These are phyloP conservation scores for Ceratocystis alfenasii DNA, from an alignment of 2,329 filamentous ascomycete species.

Conservation along the genomic window DNA sequence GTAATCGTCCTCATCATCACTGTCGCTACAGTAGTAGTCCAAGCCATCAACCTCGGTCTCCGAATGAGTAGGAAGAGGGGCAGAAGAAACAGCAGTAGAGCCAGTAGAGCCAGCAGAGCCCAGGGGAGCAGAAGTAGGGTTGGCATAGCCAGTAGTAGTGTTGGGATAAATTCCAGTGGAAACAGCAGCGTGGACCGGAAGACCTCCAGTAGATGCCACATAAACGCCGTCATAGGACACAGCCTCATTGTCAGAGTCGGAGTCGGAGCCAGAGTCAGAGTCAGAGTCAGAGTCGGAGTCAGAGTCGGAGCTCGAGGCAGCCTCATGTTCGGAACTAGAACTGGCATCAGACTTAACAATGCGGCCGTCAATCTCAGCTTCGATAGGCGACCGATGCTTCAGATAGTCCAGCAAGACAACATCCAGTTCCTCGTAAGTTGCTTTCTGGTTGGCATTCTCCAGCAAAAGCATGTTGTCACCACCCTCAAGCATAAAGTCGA, in stretches of 20 bases:
- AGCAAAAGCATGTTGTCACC: constrained; percentile 49
- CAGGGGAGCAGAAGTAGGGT: neutral
- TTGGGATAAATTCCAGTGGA: neutral
- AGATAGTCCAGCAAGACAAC: constrained; percentile 44
- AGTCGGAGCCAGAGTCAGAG: neutral
- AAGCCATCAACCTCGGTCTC: neutral
- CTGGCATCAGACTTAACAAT: constrained; percentile 27
- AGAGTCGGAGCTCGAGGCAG: neutral
- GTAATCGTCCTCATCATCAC: neutral
- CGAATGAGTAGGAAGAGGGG: neutral
- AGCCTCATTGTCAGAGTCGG: neutral
- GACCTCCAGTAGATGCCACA: neutral
- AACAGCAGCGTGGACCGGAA: neutral
- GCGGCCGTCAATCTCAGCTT: constrained; percentile 38
- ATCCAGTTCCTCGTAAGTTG: constrained; percentile 41
- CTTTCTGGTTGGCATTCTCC: constrained; percentile 25
- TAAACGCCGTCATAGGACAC: neutral
- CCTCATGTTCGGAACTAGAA: neutral
- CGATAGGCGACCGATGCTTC: constrained; percentile 36
- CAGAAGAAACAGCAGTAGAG: neutral
- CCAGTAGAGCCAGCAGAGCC: neutral
- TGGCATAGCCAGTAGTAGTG: neutral
- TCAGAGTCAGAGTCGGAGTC: neutral
- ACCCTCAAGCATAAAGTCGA: constrained; percentile 50
- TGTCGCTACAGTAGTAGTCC: neutral